phyloP scores from a whole-genome alignment of 1,139 yeast genomes.

The Arxiozyma bovina region DNA sequence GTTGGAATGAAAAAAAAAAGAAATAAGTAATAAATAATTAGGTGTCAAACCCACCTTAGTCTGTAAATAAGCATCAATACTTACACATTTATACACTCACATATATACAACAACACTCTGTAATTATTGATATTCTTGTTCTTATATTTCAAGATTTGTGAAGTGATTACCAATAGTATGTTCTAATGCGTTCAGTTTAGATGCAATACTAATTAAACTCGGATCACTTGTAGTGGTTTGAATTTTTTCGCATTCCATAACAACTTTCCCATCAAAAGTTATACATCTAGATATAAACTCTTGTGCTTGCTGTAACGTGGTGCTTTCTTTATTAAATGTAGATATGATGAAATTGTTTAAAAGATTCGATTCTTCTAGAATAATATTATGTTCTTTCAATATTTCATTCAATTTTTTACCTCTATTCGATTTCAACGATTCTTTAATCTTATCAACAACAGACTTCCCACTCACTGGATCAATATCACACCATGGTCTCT shows the following conservation, averaged over 20 bases:
- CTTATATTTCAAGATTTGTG: conserved; percentile 22
- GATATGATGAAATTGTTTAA: conserved; percentile 19
- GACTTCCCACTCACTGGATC: conserved; percentile 29
- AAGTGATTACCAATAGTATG: conserved; percentile 31
- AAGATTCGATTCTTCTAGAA: conserved; percentile 25
- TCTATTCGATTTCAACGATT: conserved; percentile 21
- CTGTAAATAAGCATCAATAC: not conserved
- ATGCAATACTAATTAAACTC: conserved; percentile 35
- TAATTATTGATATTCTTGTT: not conserved
- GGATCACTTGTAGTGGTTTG: conserved; percentile 41
- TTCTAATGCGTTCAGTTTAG: conserved; percentile 35
- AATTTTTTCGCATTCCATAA: conserved; percentile 36
- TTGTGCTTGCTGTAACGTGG: conserved; percentile 29
- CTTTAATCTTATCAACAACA: conserved; percentile 23
- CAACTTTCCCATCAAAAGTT: conserved; percentile 35
- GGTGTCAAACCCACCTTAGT: not conserved
- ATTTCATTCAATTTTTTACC: conserved; percentile 16
- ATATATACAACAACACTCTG: no score
- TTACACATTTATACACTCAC: not conserved
- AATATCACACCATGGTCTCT: conserved; percentile 33
- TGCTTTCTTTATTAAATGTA: conserved; percentile 20
- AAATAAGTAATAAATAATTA: not conserved
- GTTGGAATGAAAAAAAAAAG: not conserved
- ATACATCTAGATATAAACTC: conserved; percentile 32
- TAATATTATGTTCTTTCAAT: conserved; percentile 19